These are phyloP conservation scores for Fragilariopsis cylindrus DNA, from an alignment of 108 stramenopile genomes.

Conservation along the genomic window DNA sequence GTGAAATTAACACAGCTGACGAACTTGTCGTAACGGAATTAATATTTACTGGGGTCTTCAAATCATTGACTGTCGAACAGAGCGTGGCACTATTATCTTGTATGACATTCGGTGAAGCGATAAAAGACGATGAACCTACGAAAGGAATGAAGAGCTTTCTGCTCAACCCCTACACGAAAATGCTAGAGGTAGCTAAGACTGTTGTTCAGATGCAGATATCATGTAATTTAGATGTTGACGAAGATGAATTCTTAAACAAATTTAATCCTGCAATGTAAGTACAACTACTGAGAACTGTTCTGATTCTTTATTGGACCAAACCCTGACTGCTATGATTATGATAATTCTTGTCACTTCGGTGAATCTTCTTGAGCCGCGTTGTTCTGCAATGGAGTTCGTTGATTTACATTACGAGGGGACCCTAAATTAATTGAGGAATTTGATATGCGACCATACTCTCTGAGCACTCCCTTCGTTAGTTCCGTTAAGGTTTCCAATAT, in stretches of 20 bases:
- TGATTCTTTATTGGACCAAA: not conserved
- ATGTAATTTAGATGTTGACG: constrained; percentile 89
- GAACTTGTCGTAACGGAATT: constrained; percentile 97
- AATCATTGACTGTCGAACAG: constrained; percentile 91
- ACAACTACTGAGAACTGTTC: not conserved
- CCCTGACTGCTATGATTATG: constrained; percentile 49
- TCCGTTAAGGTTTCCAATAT: not conserved
- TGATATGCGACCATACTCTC: constrained; percentile 82
- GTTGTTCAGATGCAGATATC: constrained; percentile 87
- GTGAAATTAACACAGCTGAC: constrained; percentile 97
- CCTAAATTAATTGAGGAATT: constrained; percentile 64
- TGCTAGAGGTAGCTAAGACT: constrained; percentile 79
- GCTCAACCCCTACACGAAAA: constrained; percentile 73
- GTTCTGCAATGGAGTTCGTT: constrained; percentile 56
- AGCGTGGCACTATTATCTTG: constrained; percentile 91
- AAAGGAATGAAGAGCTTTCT: constrained; percentile 75
- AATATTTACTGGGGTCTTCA: constrained; percentile 96
- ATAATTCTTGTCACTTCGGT: constrained; percentile 42
- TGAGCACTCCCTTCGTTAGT: constrained; percentile 39
- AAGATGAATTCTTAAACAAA: constrained; percentile 84
- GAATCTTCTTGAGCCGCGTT: constrained; percentile 66
- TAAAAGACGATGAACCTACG: constrained; percentile 76
- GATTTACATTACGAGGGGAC: constrained; percentile 38
- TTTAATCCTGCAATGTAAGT: constrained; percentile 93
- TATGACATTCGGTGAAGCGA: constrained; percentile 88